Conservation (phyloP, 2,329 filamentous ascomycete species). For the Trichoderma semiorbis region DNA sequence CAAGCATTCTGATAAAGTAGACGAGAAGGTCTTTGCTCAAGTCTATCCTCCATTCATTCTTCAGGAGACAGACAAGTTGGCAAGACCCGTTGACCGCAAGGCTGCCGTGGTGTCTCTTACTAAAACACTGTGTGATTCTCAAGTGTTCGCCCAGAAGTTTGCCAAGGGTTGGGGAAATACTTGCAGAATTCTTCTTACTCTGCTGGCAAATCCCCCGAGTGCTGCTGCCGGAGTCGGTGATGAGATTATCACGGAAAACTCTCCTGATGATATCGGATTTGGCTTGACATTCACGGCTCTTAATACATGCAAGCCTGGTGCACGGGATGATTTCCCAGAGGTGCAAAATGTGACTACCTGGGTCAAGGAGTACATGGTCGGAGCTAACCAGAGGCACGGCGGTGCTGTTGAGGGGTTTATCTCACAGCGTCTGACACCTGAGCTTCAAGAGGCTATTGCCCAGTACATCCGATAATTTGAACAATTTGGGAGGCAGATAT, state of each 20-base stretch:
- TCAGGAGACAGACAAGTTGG: slow-evolving; percentile 82
- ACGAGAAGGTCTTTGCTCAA: slow-evolving; percentile 73
- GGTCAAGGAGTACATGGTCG: slow-evolving; percentile 75
- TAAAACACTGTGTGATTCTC: slow-evolving; percentile 83
- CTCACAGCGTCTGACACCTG: slow-evolving; percentile 62
- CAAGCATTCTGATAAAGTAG: slow-evolving; percentile 74
- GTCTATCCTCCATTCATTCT: slow-evolving; percentile 87
- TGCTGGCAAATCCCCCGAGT: slow-evolving; percentile 81
- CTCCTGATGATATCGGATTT: slow-evolving; percentile 93
- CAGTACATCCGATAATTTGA: slow-evolving; percentile 45
- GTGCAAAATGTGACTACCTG: slow-evolving; percentile 78
- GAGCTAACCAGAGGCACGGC: slow-evolving; percentile 69
- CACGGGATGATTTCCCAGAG: slow-evolving; percentile 80
- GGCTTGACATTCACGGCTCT: slow-evolving; percentile 91
- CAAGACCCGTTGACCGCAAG: slow-evolving; percentile 86
- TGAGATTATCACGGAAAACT: slow-evolving; percentile 78
- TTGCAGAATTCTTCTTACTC: slow-evolving; percentile 81
- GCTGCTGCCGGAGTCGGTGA: slow-evolving; percentile 63
- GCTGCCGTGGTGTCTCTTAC: slow-evolving; percentile 89
- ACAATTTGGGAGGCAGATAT: not conserved
- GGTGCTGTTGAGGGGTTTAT: slow-evolving; percentile 71
- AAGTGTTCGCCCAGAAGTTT: slow-evolving; percentile 77
- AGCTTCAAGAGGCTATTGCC: slow-evolving; percentile 53
- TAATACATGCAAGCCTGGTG: slow-evolving; percentile 77
- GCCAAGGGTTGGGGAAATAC: slow-evolving; percentile 89